phyloP scores from a whole-genome alignment of 1,139 yeast genomes.

The Wickerhamomyces sp. region DNA sequence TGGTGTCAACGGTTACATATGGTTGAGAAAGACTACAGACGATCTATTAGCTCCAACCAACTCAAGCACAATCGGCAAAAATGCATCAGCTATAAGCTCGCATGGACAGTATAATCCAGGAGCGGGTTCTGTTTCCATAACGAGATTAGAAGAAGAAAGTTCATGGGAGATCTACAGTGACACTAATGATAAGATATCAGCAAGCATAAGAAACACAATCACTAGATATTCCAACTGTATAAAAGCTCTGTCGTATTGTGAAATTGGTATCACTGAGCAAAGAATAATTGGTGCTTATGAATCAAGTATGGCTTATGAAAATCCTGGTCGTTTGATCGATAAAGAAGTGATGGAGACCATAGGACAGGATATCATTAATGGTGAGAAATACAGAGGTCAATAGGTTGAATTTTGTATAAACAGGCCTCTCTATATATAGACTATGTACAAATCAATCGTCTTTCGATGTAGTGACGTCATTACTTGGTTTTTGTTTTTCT shows the following conservation, averaged over 20 bases:
- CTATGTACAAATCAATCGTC: not conserved
- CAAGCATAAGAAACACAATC: slow-evolving; percentile 63
- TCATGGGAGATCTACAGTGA: slow-evolving; percentile 96
- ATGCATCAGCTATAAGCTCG: slow-evolving; percentile 35
- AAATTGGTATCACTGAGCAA: slow-evolving; percentile 80
- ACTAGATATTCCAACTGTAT: slow-evolving; percentile 83
- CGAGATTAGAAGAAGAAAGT: slow-evolving; percentile 88
- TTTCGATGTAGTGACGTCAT: not conserved
- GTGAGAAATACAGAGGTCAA: slow-evolving; percentile 67
- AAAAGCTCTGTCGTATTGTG: slow-evolving; percentile 73
- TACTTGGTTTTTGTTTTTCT: not conserved
- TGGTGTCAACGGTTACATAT: slow-evolving; percentile 92
- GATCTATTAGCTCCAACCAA: slow-evolving; percentile 27
- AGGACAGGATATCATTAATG: slow-evolving; percentile 69
- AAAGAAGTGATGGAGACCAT: slow-evolving; percentile 69
- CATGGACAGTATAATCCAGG: slow-evolving; percentile 53
- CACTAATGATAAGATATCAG: slow-evolving; percentile 67
- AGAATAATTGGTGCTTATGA: slow-evolving; percentile 82
- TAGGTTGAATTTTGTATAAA: not conserved
- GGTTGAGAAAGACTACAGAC: slow-evolving; percentile 75
- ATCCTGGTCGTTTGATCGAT: slow-evolving; percentile 69
- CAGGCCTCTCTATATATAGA: not conserved
- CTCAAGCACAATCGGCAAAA: slow-evolving; percentile 28
- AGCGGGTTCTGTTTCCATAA: slow-evolving; percentile 62
- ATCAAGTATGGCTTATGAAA: slow-evolving; percentile 74